Evolutionary conservation across 1,139 yeast species (phyloP), one percentile per base, ranked within the genome.

Genomic region (Petasospora rhodanensis): DNA sequence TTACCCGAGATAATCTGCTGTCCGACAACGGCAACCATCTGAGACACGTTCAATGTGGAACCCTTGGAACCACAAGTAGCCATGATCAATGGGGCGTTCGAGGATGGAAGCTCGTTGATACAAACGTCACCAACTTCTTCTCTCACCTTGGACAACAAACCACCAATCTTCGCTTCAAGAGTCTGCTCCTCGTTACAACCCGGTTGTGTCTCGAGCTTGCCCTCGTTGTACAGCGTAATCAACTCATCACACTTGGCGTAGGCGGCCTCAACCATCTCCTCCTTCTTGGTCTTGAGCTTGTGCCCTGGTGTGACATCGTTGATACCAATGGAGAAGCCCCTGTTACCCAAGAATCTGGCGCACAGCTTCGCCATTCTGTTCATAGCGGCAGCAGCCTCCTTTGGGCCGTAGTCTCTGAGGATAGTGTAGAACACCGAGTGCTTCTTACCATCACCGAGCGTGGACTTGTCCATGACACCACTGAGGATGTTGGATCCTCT

Each of bases 11-110:
- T 93, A 67, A 93, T 93, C 61, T 93, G 99, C 64, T 93, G 99
- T 39, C 99, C 99, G 31, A 93, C 99, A 58, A 93, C 96, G 0
- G 99, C 98, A 71, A 93, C 98, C 99, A 93, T 93, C 65, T 93
- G 99, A 9, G 98, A 91, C 27, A 93, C 98, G 60, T 93, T 93
- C 46, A 93, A 74, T 0, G 96, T 87, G 25, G 98, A 91, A 61
- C 98, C 99, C 61, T 93, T 93, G 31, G 98, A 91, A 49, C 99
- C 99, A 73, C 98, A 91, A 1, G 96, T 86, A 9, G 98, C 97
- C 99, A 93, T 93, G 56, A 93, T 89, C 55, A 93, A 73, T 24
- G 98, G 98, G 22, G 98, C 96, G 59, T 93, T 93, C 28, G 87
- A 75, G 35, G 83, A 75, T 47, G 86, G 96, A 42, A 93, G 66